Percentiles rank a stretch among this genome's conserved stretches.
phyloP scores from a whole-genome alignment of 2,329 filamentous ascomycete genomes.

The Curvularia sp. region DNA sequence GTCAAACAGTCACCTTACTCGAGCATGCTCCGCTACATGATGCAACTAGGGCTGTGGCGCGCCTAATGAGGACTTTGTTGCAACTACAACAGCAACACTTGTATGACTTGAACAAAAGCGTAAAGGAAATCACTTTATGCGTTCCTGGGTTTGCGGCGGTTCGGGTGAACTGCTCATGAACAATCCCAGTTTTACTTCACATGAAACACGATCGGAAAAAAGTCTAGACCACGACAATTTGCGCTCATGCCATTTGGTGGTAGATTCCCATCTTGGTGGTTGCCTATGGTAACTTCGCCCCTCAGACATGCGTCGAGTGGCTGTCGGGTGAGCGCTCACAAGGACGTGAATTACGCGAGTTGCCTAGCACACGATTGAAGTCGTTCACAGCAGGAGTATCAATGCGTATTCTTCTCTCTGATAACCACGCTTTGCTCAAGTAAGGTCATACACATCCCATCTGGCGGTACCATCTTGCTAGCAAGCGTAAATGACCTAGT shows the following conservation, averaged over 20 bases:
- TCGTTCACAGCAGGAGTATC: too few species aligned
- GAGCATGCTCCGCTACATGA: neutral
- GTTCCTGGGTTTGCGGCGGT: neutral
- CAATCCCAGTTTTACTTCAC: neutral
- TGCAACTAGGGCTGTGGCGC: neutral
- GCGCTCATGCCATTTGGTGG: slow-evolving; percentile 1
- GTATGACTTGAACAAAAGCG: too few species aligned
- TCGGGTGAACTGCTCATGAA: neutral
- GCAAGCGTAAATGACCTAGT: neutral
- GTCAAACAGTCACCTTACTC: too few species aligned
- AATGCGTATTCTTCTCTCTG: neutral
- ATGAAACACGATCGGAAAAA: neutral
- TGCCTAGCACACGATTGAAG: neutral
- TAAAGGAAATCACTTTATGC: neutral
- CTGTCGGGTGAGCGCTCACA: neutral
- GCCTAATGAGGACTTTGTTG: neutral
- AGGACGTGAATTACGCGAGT: neutral
- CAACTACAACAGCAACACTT: neutral
- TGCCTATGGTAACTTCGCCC: slow-evolving; percentile 1
- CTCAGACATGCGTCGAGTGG: neutral
- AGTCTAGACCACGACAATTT: slow-evolving; percentile 1
- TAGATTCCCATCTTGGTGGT: neutral
- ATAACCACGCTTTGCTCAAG: neutral
- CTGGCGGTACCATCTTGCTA: neutral
- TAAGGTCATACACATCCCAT: neutral